phyloP scores from a whole-genome alignment of 1,139 yeast genomes.

The Pneumocystis wakefieldiae region DNA sequence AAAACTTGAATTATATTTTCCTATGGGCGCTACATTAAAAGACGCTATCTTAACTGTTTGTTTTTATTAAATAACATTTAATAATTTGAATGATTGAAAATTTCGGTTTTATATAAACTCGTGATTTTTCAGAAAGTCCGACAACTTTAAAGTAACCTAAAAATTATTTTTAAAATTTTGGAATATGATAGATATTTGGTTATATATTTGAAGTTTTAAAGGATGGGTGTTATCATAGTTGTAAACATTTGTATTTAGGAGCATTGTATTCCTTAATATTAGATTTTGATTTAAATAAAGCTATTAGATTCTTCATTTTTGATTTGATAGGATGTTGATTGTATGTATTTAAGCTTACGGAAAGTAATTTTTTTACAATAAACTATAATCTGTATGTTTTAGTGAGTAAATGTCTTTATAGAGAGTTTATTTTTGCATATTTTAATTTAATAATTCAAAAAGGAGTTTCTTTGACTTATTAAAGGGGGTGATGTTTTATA shows the following conservation, averaged over 20 bases:
- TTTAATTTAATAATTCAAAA: neutral
- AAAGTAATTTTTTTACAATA: neutral
- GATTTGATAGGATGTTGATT: neutral
- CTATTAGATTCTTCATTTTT: neutral
- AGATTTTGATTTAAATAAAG: neutral
- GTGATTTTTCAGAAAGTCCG: no score
- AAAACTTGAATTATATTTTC: neutral
- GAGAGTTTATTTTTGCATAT: neutral
- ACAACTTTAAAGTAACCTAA: no score
- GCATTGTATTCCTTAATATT: neutral
- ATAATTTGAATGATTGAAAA: neutral
- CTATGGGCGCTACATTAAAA: neutral
- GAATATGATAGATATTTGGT: no score
- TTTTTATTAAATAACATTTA: neutral
- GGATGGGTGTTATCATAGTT: no score
- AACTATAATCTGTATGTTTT: neutral
- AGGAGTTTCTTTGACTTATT: neutral
- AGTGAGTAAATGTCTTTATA: neutral
- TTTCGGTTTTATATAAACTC: neutral
- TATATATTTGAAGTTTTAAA: no score
- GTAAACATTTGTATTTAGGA: neutral
- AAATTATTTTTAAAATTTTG: no score
- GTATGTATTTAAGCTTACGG: neutral
- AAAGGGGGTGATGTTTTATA: neutral
- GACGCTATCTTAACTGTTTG: neutral